These are phyloP conservation scores for Vanderwaltozyma verrucispora DNA, from an alignment of 805 yeast species.

Conservation along the genomic window DNA sequence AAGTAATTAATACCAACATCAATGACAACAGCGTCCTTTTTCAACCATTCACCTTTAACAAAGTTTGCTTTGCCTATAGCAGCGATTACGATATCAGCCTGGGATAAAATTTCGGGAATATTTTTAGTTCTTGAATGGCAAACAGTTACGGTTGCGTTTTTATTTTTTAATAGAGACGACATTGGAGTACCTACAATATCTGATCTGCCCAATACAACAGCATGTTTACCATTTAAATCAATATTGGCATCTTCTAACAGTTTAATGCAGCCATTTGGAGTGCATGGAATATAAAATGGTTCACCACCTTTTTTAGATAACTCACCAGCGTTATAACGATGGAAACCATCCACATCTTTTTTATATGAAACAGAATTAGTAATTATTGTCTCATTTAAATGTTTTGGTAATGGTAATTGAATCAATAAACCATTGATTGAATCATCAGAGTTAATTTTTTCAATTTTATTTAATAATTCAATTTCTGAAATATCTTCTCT, in stretches of 20 bases:
- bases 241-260: conserved; percentile 49
- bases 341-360: conserved; percentile 81
- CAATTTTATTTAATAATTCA: conserved; percentile 44
- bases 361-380: conserved; percentile 55
- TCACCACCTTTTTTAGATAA: conserved; percentile 61
- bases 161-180: conserved; percentile 56
- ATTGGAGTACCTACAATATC: conserved; percentile 82
- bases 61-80: conserved; percentile 85
- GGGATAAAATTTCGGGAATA: conserved; percentile 39
- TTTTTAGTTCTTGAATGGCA: conserved; percentile 59
- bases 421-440: conserved; percentile 63
- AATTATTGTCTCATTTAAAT: conserved; percentile 54
- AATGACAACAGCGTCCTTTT: conserved; percentile 72
- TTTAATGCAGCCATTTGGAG: conserved; percentile 72
- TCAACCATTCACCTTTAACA: conserved; percentile 82
- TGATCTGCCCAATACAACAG: conserved; percentile 79
- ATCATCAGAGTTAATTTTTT: conserved; percentile 45
- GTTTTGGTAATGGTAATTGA: conserved; percentile 68
- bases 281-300: conserved; percentile 69
- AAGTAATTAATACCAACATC: conserved; percentile 94
- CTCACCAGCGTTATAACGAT: conserved; percentile 69
- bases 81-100: conserved; percentile 73
- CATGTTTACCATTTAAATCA: conserved; percentile 50
- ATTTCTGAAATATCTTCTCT: conserved; percentile 47
- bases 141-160: conserved; percentile 66